A percentile compares a stretch with the other conserved stretches of the same genome.
phyloP scores from a whole-genome alignment of 2,329 filamentous ascomycete species.

The Diaporthe ilicicola region DNA sequence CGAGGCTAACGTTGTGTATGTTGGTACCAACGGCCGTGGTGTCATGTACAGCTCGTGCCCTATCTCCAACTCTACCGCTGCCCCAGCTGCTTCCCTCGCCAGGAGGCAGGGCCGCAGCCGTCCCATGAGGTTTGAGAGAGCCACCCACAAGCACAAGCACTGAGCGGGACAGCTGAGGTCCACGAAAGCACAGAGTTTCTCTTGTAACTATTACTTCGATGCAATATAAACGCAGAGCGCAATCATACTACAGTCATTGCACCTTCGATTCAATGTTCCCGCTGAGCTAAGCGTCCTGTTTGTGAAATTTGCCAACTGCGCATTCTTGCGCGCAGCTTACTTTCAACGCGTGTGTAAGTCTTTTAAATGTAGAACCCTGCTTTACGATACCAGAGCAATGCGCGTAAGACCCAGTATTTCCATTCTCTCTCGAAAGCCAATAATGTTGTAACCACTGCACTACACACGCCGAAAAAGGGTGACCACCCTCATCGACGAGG shows the following conservation, averaged over 20 bases:
- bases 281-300: background rate
- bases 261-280: background rate
- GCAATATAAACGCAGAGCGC: background rate
- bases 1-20: slow-evolving; percentile 54
- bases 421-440: too few relatives aligned
- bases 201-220: background rate
- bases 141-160: background rate
- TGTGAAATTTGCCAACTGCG: too few relatives aligned
- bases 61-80: background rate
- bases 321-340: too few relatives aligned
- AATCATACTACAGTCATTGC: background rate
- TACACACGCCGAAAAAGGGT: too few relatives aligned
- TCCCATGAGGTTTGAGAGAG: background rate
- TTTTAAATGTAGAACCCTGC: too few relatives aligned
- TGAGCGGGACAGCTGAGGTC: background rate
- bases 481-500: too few relatives aligned
- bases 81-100: background rate
- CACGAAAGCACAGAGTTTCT: background rate
- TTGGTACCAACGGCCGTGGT: slow-evolving; percentile 59
- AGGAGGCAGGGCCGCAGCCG: background rate
- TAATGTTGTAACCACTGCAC: too few relatives aligned
- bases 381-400: too few relatives aligned
- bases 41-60: slow-evolving; percentile 45
- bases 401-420: too few relatives aligned
- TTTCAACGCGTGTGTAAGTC: too few relatives aligned